A percentile compares a stretch with the other conserved stretches of the same genome.
Conservation (phyloP, 352 stramenopile genomes). For the Pythium pectinolyticum region DNA sequence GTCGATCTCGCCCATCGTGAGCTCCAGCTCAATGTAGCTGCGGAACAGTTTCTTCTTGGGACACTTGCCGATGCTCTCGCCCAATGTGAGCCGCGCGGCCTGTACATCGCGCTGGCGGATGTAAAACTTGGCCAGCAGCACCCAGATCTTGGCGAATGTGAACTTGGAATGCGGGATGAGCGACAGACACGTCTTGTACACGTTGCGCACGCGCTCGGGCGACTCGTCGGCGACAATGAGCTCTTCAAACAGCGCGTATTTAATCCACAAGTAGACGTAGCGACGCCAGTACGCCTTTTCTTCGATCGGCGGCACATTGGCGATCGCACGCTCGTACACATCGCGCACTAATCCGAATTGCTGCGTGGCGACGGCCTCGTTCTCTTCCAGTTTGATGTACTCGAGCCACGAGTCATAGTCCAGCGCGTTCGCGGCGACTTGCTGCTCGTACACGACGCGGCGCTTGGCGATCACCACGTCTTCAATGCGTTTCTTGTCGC, state of each 20-base stretch:
- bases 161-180: slow-evolving; percentile 96
- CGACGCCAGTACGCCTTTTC: slow-evolving; percentile 98
- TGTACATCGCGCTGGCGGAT: slow-evolving; percentile 93
- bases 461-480: slow-evolving; percentile 94
- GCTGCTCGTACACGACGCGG: slow-evolving; percentile 94
- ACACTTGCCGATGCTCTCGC: slow-evolving; percentile 93
- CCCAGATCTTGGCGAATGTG: slow-evolving; percentile 99
- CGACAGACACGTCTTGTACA: slow-evolving; percentile 94
- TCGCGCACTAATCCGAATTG: slow-evolving; percentile 84
- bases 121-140: slow-evolving; percentile 96
- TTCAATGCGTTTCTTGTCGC: slow-evolving; percentile 95
- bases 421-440: slow-evolving; percentile 86
- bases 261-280: slow-evolving; percentile 99
- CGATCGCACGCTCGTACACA: slow-evolving; percentile 95
- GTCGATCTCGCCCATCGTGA: slow-evolving; percentile 98
- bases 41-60: slow-evolving; percentile 92
- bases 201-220: slow-evolving; percentile 80
- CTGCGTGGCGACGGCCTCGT: slow-evolving; percentile 58
- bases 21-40: slow-evolving; percentile 95
- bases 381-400: slow-evolving; percentile 98
- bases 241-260: slow-evolving; percentile 98
- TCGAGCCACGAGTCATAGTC: slow-evolving; percentile 99
- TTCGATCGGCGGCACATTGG: slow-evolving; percentile 91
- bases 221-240: slow-evolving; percentile 78
- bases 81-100: slow-evolving; percentile 90